phyloP scores from a whole-genome alignment of 169 alveolate species.

The Cryptosporidium sp. region DNA sequence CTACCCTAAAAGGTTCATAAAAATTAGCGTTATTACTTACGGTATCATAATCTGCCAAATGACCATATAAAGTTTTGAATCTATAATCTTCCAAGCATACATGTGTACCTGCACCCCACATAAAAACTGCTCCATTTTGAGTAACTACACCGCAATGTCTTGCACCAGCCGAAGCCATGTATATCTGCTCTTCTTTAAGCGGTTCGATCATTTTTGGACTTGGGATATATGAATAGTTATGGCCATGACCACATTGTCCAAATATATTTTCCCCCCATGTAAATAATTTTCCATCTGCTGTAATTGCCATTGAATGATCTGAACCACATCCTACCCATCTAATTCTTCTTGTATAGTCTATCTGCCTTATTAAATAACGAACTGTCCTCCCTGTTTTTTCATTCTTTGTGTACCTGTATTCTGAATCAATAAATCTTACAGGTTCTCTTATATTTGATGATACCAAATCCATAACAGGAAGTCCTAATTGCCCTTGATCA shows the following conservation, averaged over 20 bases:
- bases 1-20: conserved; percentile 68
- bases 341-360: conserved; percentile 70
- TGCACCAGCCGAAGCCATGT: conserved; percentile 70
- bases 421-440: conserved; percentile 46
- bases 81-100: conserved; percentile 56
- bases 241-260: conserved; percentile 75
- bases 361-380: conserved; percentile 63
- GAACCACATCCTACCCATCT: conserved; percentile 75
- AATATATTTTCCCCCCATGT: conserved; percentile 71
- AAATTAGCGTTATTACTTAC: conserved; percentile 35
- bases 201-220: conserved; percentile 49
- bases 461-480: conserved; percentile 31
- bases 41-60: conserved; percentile 39
- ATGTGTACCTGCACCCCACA: conserved; percentile 75
- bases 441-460: conserved; percentile 66
- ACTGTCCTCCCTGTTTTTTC: conserved; percentile 28
- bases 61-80: conserved; percentile 38
- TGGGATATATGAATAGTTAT: conserved; percentile 43
- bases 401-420: conserved; percentile 45
- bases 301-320: conserved; percentile 69
- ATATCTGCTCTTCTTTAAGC: conserved; percentile 67
- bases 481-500: conserved; percentile 69
- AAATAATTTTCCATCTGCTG: conserved; percentile 68
- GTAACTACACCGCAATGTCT: conserved; percentile 75
- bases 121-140: conserved; percentile 71